Base-by-base conservation (phyloP, 495 filamentous ascomycete species). In the Penicillium fimorum region DNA sequence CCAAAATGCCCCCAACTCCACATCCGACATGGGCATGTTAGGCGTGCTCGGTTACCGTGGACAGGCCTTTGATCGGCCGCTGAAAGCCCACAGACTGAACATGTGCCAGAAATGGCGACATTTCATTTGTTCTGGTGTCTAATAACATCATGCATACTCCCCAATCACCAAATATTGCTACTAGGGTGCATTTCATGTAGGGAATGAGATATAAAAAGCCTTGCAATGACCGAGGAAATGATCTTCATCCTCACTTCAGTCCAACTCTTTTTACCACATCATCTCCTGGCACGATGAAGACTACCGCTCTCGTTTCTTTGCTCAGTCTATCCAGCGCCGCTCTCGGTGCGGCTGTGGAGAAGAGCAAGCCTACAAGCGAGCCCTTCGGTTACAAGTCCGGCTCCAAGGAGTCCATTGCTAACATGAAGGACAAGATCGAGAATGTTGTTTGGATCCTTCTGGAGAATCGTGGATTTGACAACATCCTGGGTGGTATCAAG, bases 391-490 rank as follows among this genome's bases (percentile, higher is more conserved):
- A 68, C 59, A 60, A 62, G 35, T 65, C 65, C 7, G 65, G 65
- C 32, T 68, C 65, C 8, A 65, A 60, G 52, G 57, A 68, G 50
- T 68, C 70, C 32, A 63, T 74, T 58, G 55, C 63, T 54, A 74
- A 74, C 63, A 53, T 76, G 63, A 77, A 72, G 56, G 62, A 71
- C 55, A 75, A 79, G 57, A 67, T 79, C 60, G 74, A 79, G 67
- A 77, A 77, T 59, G 76, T 79, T 30, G 76, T 79, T 53, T 68
- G 71, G 59, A 64, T 79, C 27, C 55, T 74, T 44, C 65, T 76
- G 68, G 76, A 79, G 58, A 79, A 79, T 63, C 76, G 76, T 52
- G 74, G 69, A 13, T 70, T 74, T 41, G 76, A 79, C 64, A 79
- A 77, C 64, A 65, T 79, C 35, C 62, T 78, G 51, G 70, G 66